Evolutionary conservation across 2,329 filamentous ascomycete genomes (phyloP).

Genomic region (Thermoascus crustaceus): DNA sequence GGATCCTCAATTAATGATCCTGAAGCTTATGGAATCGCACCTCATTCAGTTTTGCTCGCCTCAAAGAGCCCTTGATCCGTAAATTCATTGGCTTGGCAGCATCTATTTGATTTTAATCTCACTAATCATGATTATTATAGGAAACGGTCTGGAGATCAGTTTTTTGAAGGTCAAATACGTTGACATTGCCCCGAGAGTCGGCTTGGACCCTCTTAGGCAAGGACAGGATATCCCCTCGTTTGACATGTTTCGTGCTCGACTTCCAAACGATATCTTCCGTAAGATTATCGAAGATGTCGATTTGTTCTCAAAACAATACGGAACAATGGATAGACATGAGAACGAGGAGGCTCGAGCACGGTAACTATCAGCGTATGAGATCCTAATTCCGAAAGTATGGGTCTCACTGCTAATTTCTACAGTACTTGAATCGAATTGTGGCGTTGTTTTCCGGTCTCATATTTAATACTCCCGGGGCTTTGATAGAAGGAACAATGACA

Average conservation of each 20-base stretch:
- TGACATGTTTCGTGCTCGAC: background rate
- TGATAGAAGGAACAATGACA: background rate
- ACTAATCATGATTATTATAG: no score
- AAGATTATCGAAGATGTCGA: background rate
- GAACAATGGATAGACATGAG: background rate
- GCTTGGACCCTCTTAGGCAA: background rate
- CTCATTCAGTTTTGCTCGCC: background rate
- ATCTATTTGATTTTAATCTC: slow-evolving; percentile 1
- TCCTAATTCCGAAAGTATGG: no score
- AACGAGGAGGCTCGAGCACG: background rate
- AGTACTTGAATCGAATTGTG: slow-evolving; percentile 1
- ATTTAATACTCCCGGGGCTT: background rate
- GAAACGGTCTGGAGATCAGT: slow-evolving; percentile 1
- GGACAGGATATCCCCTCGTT: background rate
- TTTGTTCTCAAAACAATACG: background rate
- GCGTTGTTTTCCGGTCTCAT: slow-evolving; percentile 1
- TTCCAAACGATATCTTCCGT: background rate
- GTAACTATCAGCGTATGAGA: background rate
- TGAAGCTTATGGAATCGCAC: background rate
- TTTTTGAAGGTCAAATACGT: background rate
- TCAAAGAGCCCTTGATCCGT: background rate
- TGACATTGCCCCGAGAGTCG: background rate
- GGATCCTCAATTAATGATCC: background rate
- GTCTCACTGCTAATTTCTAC: background rate
- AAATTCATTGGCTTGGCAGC: background rate